Conservation (phyloP, 345 rosid species). For the Aquilaria malaccensis region DNA sequence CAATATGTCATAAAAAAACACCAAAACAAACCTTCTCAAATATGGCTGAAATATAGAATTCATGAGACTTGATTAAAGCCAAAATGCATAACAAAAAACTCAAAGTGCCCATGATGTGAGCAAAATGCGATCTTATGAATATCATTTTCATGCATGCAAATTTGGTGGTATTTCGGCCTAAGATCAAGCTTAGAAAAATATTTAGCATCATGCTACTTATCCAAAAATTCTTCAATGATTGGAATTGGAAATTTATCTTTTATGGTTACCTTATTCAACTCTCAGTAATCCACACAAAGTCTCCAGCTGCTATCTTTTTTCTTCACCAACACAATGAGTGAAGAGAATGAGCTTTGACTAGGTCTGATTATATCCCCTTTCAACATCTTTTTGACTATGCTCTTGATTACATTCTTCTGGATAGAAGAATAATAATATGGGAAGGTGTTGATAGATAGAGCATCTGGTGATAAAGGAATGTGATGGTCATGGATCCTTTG, state of each 20-base stretch:
- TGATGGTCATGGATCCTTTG: background rate
- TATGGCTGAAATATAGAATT: background rate
- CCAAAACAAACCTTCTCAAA: background rate
- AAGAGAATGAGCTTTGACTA: background rate
- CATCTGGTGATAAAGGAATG: background rate
- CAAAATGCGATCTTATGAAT: too few relatives aligned
- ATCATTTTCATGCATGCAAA: too few relatives aligned
- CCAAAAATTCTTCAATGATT: too few relatives aligned
- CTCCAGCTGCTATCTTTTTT: background rate
- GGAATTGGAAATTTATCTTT: background rate
- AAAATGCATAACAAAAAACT: background rate
- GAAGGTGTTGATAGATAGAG: background rate
- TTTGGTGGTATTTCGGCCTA: too few relatives aligned
- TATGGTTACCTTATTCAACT: background rate
- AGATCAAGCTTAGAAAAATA: too few relatives aligned
- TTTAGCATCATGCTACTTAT: too few relatives aligned
- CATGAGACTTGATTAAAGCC: background rate
- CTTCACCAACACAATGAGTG: background rate
- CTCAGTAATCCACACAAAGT: background rate
- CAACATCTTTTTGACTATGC: background rate
- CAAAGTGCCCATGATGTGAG: background rate
- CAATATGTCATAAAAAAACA: background rate
- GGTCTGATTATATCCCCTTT: background rate
- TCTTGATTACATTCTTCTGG: background rate
- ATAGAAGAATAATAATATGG: background rate